Conservation (phyloP, 78 protist genomes). For the Emiliania huxleyi region DNA sequence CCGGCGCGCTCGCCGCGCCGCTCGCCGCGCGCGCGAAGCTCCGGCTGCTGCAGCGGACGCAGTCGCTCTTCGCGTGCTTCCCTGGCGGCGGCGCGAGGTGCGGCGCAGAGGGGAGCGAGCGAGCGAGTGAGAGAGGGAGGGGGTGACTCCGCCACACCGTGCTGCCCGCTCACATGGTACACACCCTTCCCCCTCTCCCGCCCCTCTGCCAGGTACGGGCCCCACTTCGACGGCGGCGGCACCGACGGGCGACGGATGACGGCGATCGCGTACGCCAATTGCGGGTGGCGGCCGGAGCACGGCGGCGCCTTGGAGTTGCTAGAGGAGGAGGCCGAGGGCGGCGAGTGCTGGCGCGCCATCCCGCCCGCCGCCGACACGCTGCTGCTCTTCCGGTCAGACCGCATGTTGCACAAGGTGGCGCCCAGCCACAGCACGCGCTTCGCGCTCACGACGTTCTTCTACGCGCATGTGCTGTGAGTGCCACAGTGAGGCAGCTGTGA, state of each 20-base stretch:
- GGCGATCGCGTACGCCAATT: not conserved
- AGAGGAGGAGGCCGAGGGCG: not conserved
- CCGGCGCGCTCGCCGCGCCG: not conserved
- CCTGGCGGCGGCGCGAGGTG: not conserved
- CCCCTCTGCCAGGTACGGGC: no score
- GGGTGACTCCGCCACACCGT: no score
- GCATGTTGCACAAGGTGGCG: not conserved
- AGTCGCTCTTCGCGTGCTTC: not conserved
- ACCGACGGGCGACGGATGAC: not conserved
- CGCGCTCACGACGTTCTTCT: not conserved
- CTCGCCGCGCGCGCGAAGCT: not conserved
- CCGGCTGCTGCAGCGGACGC: not conserved
- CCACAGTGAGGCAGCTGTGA: no score
- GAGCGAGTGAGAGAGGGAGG: no score
- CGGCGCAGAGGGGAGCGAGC: no score
- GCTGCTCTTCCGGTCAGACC: not conserved
- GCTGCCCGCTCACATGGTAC: no score
- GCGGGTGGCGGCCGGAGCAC: not conserved
- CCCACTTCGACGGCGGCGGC: not conserved
- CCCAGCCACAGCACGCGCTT: not conserved
- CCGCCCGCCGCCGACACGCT: not conserved
- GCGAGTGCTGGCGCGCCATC: not conserved
- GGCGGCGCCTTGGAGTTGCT: not conserved
- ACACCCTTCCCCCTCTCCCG: no score
- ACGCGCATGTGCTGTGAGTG: not conserved